Conservation (phyloP, 805 yeast genomes). For the Myxozyma monticola region DNA sequence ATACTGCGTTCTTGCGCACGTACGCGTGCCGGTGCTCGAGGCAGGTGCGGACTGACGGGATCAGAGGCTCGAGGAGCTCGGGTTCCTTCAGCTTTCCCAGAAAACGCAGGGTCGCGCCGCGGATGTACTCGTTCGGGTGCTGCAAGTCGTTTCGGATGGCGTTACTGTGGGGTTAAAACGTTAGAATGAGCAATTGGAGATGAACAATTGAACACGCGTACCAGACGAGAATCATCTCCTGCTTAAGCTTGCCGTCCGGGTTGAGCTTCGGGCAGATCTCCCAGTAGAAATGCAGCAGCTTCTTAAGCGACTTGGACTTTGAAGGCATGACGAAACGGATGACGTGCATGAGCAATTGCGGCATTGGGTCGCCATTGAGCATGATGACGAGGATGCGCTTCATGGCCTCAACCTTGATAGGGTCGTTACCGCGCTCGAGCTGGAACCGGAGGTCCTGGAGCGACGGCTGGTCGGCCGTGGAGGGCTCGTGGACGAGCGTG, state of each 20-base stretch:
- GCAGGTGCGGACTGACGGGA: slow-evolving; percentile 87
- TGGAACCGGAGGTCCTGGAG: slow-evolving; percentile 71
- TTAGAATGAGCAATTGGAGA: not conserved
- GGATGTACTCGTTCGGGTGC: slow-evolving; percentile 95
- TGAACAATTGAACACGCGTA: slow-evolving; percentile 3
- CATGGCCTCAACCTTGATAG: slow-evolving; percentile 85
- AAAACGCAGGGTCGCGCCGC: slow-evolving; percentile 93
- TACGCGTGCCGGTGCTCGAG: slow-evolving; percentile 96
- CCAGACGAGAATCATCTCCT: slow-evolving; percentile 97
- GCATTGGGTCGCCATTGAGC: slow-evolving; percentile 90
- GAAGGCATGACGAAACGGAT: slow-evolving; percentile 98
- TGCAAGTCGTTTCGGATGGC: slow-evolving; percentile 96
- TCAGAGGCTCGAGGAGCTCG: slow-evolving; percentile 91
- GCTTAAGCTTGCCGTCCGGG: slow-evolving; percentile 85
- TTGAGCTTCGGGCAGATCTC: slow-evolving; percentile 94
- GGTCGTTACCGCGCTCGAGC: slow-evolving; percentile 88
- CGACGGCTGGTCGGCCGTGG: slow-evolving; percentile 45
- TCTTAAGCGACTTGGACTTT: slow-evolving; percentile 84
- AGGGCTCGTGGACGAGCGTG: slow-evolving; percentile 30
- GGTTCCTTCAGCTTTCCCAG: slow-evolving; percentile 88
- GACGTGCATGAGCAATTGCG: slow-evolving; percentile 92
- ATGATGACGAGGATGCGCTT: slow-evolving; percentile 78
- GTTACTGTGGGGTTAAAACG: slow-evolving; percentile 45
- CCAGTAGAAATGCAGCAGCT: slow-evolving; percentile 93
- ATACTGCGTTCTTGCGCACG: slow-evolving; percentile 94